A percentile compares a stretch with the other conserved stretches of the same genome.
phyloP scores from a whole-genome alignment of 2,329 filamentous ascomycete species.

The Paraphaeosphaeria minitans region DNA sequence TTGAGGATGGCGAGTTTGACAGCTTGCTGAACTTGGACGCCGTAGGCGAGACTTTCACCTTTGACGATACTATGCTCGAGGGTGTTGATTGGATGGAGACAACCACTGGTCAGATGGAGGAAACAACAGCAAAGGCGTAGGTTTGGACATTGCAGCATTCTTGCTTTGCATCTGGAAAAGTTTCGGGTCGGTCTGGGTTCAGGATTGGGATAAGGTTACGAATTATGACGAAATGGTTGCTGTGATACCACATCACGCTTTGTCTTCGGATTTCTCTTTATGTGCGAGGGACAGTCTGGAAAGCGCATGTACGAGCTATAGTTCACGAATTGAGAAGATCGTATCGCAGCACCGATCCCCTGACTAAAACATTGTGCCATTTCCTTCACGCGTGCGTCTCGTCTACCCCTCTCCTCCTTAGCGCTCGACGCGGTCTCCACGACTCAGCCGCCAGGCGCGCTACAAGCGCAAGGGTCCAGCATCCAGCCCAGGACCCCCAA shows the following conservation, averaged over 20 bases:
- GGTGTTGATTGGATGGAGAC: constrained; percentile 29
- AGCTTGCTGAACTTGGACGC: constrained; percentile 48
- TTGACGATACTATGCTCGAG: constrained; percentile 36
- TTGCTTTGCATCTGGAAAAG: neutral
- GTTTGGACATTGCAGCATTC: neutral
- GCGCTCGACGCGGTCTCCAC: too few species aligned
- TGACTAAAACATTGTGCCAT: neutral
- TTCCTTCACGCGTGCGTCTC: too few species aligned
- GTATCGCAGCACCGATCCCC: neutral
- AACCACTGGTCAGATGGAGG: constrained; percentile 7
- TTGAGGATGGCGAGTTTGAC: constrained; percentile 49
- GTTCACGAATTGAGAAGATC: neutral
- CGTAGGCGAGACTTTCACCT: constrained; percentile 45
- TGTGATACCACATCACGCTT: constrained; percentile 7
- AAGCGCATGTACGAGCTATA: neutral
- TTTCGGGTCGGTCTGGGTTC: neutral
- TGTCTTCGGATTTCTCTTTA: neutral
- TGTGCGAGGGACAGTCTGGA: neutral
- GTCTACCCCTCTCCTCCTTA: too few species aligned
- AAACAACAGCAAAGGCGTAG: constrained; percentile 15
- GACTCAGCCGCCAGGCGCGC: too few species aligned
- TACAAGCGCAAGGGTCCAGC: neutral
- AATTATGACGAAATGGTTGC: neutral
- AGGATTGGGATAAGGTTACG: neutral
- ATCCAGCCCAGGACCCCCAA: neutral